Evolutionary conservation across 257 asterid genomes (phyloP).

Genomic region (Nicotiana tabacum): DNA sequence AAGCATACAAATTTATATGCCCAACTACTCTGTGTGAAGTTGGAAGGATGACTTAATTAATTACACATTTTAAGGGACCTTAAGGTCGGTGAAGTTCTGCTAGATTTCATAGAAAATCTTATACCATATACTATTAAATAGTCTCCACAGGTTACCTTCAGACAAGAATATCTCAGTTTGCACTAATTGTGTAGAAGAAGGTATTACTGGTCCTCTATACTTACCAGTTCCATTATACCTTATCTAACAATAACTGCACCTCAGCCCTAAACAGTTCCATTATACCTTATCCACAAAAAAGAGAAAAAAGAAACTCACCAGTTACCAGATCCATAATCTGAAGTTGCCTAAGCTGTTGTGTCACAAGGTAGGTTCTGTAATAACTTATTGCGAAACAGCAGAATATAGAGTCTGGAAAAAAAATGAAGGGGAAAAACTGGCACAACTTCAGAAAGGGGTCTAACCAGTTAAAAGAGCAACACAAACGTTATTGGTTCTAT

Average conservation of each 20-base stretch:
- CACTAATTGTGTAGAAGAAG: neutral
- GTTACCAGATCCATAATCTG: neutral
- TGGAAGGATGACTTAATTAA: neutral
- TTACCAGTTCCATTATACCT: neutral
- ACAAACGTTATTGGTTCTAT: neutral
- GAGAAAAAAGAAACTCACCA: neutral
- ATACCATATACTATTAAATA: neutral
- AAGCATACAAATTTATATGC: neutral
- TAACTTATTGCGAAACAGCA: neutral
- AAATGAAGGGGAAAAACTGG: neutral
- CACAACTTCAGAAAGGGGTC: neutral
- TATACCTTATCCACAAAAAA: neutral
- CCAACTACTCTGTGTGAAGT: neutral
- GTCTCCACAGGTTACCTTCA: neutral
- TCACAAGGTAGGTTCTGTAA: neutral
- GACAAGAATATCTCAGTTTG: neutral
- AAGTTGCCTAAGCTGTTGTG: neutral
- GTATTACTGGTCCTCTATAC: neutral
- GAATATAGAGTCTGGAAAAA: no score
- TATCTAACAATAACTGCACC: neutral
- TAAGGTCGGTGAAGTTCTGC: neutral
- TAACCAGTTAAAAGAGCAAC: neutral
- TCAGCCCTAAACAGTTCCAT: neutral
- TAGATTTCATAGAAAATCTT: neutral
- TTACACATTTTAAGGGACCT: neutral